Evolutionary conservation across 208 protist species (phyloP), one percentile per base, ranked within the genome.

Genomic region (Leptomonas pyrrhocoris): DNA sequence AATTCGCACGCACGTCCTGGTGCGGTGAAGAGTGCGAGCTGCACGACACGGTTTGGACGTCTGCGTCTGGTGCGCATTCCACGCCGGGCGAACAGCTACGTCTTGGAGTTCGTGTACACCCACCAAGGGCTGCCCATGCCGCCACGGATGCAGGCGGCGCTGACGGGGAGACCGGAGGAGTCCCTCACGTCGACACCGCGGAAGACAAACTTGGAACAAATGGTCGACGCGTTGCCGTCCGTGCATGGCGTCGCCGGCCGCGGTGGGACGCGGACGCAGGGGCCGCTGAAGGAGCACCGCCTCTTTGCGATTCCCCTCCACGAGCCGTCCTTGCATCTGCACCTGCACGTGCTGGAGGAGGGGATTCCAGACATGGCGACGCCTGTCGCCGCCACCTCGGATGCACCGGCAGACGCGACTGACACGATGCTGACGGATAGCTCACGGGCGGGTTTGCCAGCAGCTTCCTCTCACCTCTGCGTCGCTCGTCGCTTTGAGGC

Each of bases 261-360:
- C 8, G 73, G 77, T 30, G 70, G 76, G 56, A 23, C 46, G n/a
- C 55, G 63, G 16, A 48, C 62, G 25, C 56, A 42, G 13, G 73
- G 58, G 1, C 50, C 66, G 56, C 21, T 70, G 59, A 77, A 76
- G 57, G 86, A 92, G 56, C 77, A 81, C 31, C 81, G 86, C 28
- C 71, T 94, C 27, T 88, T 94, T 27, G 68, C 86, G n/a, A 91
- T 94, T 55, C 89, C 89, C 36, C 65, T 94, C 28, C 54, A 73
- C 23, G 89, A 92, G 67, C 76, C 86, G 0, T 80, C 91, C 23
- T 74, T 94, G 42, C 66, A 67, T 31, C 43, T 94, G 8, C 56
- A 85, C 54, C 49, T 86, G 12, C 81, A 92, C 54, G 73, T 94
- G 49, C 66, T 94, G 46, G 89, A 94, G 70, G 74, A 69, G 19